Evolutionary conservation across 805 yeast genomes (phyloP).

Genomic region (Lipomyces lipofer): DNA sequence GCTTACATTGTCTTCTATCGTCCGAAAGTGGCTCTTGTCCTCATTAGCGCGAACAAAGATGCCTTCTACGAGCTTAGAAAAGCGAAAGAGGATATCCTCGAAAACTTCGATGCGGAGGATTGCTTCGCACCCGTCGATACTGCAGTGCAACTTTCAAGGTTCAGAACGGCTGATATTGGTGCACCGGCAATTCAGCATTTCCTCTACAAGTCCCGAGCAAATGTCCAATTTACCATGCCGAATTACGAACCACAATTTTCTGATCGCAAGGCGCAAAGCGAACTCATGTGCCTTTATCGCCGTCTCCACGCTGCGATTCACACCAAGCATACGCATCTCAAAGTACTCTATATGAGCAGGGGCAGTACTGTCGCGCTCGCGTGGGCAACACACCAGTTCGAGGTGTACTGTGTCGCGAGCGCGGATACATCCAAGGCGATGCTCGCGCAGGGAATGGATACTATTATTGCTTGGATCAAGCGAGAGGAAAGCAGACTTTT

Average conservation of each 20-base stretch:
- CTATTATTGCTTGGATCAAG: conserved; percentile 73
- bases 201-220: conserved; percentile 67
- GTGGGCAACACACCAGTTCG: conserved; percentile 62
- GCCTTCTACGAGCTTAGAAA: conserved; percentile 74
- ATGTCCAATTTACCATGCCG: conserved; percentile 63
- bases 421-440: conserved; percentile 56
- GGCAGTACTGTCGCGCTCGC: conserved; percentile 45
- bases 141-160: conserved; percentile 43
- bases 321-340: conserved; percentile 34
- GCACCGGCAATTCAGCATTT: conserved; percentile 71
- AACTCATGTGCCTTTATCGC: conserved; percentile 36
- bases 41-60: conserved; percentile 70
- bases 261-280: conserved; percentile 33
- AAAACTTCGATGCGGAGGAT: conserved; percentile 42
- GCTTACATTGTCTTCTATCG: conserved; percentile 69
- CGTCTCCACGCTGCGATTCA: conserved; percentile 44
- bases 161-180: conserved; percentile 53
- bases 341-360: conserved; percentile 35
- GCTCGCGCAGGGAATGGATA: conserved; percentile 60
- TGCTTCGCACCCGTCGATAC: conserved; percentile 44
- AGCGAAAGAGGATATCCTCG: conserved; percentile 55
- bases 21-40: conserved; percentile 45
- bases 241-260: conserved; percentile 43
- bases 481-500: conserved; percentile 58
- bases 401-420: conserved; percentile 63